These are phyloP conservation scores for Aspergillus taichungensis DNA, from an alignment of 495 filamentous ascomycete species.

Conservation along the genomic window DNA sequence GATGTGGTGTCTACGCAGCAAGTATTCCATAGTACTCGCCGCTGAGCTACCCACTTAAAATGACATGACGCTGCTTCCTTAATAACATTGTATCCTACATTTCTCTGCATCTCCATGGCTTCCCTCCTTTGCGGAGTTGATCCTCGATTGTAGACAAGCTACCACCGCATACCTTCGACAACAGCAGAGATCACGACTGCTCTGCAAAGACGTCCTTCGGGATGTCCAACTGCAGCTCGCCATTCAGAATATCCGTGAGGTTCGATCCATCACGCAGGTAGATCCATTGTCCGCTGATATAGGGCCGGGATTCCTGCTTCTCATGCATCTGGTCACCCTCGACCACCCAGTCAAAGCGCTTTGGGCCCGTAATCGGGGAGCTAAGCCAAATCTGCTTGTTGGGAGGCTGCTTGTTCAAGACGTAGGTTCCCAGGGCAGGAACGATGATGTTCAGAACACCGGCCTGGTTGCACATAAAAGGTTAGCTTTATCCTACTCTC, in stretches of 20 bases:
- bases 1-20: slow-evolving; percentile 7
- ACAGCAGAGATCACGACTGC: background rate
- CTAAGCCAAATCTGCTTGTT: slow-evolving; percentile 98
- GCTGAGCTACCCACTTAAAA: background rate
- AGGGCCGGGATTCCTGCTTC: slow-evolving; percentile 59
- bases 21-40: slow-evolving; percentile 1
- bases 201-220: slow-evolving; percentile 33
- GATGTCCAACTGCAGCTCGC: slow-evolving; percentile 49
- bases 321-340: slow-evolving; percentile 59
- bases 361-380: slow-evolving; percentile 85
- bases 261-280: slow-evolving; percentile 74
- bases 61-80: background rate
- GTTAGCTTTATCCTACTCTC: background rate
- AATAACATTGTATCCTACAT: background rate
- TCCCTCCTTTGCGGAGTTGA: background rate
- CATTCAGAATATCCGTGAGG: slow-evolving; percentile 57
- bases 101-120: no score
- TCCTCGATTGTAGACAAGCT: background rate
- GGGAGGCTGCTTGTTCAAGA: slow-evolving; percentile 95
- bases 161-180: background rate
- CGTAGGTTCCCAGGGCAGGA: slow-evolving; percentile 62
- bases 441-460: slow-evolving; percentile 75
- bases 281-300: slow-evolving; percentile 58
- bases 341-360: slow-evolving; percentile 81
- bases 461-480: slow-evolving; percentile 38